Evolutionary conservation across 2,329 filamentous ascomycete species (phyloP), one percentile per base, ranked within the genome.

Genomic region (Fusarium proliferatum): DNA sequence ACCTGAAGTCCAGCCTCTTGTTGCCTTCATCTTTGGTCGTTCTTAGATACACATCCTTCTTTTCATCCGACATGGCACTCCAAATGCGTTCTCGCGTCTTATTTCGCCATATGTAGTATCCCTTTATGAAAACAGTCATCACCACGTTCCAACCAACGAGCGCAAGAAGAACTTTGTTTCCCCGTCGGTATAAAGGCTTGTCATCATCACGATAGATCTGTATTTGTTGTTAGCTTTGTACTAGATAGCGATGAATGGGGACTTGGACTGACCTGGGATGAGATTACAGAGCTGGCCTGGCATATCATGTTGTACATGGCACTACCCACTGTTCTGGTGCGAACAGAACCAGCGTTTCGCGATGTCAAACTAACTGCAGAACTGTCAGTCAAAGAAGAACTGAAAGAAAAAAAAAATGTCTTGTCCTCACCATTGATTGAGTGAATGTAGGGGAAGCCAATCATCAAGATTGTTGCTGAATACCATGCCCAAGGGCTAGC

Each of bases 331-430:
- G 89, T 88, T 17, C 90, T 81, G 16, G 88, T 90, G 13, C 88
- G 84, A 3, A 91, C 89, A 5, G 86, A 86, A 49, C 89, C 88
- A 1, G 88, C 85, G 72, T 91, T 91, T 51, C 88, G 84, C 4
- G 86, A 88, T 1, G 86, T 88, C 80, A 88, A 87, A 0, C 87
- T 88, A 1, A 90, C 89, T 43, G 88, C 4, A 53, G 10, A 2
- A 28, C 10, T 0, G 2, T 61, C 56, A 61, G 46, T 2, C 28
- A 28, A 16, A 3, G 19, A 6, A 3, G 2, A 28, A 13, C 4
- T 23, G 23, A 23, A 23, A 23, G 23, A 23, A 23, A 16, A 21
- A 21, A 12, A 1, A 8, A n/a, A 4, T 4, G 2, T 7, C 1
- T 5, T 15, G 8, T 23, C 4, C 66, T 21, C 41, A 69, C 60